A percentile compares a stretch with the other conserved stretches of the same genome.
Conservation (phyloP, 2,329 filamentous ascomycete genomes). For the Cytospora chrysosperma region DNA sequence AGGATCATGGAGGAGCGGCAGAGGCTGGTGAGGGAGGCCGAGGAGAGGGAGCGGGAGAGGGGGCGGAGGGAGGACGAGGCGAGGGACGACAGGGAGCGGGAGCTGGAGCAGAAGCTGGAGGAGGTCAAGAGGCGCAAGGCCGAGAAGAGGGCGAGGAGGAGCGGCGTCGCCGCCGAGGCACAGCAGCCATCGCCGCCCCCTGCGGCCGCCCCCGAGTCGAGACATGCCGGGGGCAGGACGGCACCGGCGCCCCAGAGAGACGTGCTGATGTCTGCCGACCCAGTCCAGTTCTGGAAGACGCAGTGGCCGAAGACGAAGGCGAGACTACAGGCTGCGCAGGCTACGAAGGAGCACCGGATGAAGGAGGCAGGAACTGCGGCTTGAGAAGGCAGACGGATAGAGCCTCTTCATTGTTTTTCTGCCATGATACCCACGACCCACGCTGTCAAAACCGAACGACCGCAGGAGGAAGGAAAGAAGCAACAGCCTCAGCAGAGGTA, state of each 20-base stretch:
- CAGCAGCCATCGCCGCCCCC: not conserved
- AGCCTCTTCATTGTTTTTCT: conserved; percentile 12
- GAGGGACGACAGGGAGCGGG: conserved; percentile 40
- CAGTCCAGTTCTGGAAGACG: conserved; percentile 21
- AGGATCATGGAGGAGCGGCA: conserved; percentile 40
- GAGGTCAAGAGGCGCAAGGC: conserved; percentile 41
- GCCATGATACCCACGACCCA: conserved; percentile 24
- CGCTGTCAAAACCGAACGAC: not conserved
- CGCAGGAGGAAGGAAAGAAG: not conserved
- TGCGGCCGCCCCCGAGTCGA: not conserved
- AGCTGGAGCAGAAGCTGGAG: conserved; percentile 44
- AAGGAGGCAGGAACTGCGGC: conserved; percentile 44
- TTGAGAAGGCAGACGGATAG: conserved; percentile 20
- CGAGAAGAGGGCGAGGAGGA: conserved; percentile 42
- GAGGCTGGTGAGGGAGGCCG: conserved; percentile 42
- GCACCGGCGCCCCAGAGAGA: conserved; percentile 20
- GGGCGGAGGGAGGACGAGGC: conserved; percentile 29
- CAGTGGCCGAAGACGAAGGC: conserved; percentile 46
- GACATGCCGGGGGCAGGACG: conserved; percentile 8
- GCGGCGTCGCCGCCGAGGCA: conserved; percentile 9
- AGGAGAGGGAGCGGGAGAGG: conserved; percentile 41
- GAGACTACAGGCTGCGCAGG: conserved; percentile 56
- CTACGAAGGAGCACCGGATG: conserved; percentile 52
- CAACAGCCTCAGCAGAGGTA: not conserved
- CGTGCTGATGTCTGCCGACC: conserved; percentile 22